Evolutionary conservation across 176 grass and related monocot species (phyloP).

Genomic region (sorghum (Sorghum bicolor)): DNA sequence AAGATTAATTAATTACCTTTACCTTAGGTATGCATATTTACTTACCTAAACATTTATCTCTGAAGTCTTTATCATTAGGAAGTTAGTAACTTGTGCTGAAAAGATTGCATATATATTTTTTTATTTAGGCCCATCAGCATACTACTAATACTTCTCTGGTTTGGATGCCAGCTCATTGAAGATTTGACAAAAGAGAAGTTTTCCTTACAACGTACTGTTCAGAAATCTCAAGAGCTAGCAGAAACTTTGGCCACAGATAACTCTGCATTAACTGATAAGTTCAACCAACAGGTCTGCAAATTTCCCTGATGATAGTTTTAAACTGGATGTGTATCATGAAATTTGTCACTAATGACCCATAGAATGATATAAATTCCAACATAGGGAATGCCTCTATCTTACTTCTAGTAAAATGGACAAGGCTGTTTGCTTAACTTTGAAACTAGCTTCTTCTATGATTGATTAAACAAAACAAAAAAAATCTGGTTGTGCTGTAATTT

Average conservation of each 20-base stretch:
- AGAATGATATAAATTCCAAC: background rate
- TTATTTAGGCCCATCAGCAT: background rate
- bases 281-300: conserved; percentile 81
- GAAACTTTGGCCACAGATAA: conserved; percentile 86
- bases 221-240: conserved; percentile 70
- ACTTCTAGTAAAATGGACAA: conserved; percentile 4
- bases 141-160: conserved; percentile 32
- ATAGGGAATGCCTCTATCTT: background rate
- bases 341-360: background rate
- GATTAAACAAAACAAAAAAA: background rate
- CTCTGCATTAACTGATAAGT: conserved; percentile 89
- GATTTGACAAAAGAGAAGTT: conserved; percentile 99
- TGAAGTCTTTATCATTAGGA: conserved; percentile 15
- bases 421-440: conserved; percentile 2
- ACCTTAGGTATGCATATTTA: background rate
- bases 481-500: background rate
- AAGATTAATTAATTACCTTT: background rate
- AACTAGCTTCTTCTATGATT: conserved; percentile 1
- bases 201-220: conserved; percentile 80
- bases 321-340: background rate
- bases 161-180: conserved; percentile 78
- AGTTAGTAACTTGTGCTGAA: conserved; percentile 3
- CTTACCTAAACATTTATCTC: conserved; percentile 5
- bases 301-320: conserved; percentile 6
- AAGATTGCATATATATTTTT: conserved; percentile 1